A percentile compares a stretch with the other conserved stretches of the same genome.
These are phyloP conservation scores for Gossypium schwendimanii DNA, from an alignment of 441 rosid species.

Conservation along the genomic window DNA sequence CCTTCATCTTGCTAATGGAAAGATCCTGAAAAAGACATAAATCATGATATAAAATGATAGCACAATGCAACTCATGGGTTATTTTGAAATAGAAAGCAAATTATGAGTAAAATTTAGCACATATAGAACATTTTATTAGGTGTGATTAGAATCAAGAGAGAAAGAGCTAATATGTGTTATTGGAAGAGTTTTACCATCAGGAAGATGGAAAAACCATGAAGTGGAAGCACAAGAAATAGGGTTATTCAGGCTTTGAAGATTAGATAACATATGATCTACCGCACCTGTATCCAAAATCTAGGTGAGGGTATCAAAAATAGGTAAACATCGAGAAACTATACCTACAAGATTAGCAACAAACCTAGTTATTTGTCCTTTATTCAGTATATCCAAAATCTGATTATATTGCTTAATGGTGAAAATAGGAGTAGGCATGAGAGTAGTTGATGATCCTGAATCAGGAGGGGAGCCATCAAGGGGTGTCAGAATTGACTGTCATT, in stretches of 20 bases:
- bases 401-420: neutral
- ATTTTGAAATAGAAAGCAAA: neutral
- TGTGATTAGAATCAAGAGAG: neutral
- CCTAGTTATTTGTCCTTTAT: neutral
- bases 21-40: neutral
- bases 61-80: neutral
- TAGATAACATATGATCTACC: neutral
- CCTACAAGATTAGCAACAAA: neutral
- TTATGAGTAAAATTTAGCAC: neutral
- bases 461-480: neutral
- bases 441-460: neutral
- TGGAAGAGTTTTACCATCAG: neutral
- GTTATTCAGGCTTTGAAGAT: neutral
- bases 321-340: neutral
- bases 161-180: neutral
- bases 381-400: neutral
- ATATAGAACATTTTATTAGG: neutral
- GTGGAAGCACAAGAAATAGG: neutral
- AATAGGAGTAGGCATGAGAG: neutral
- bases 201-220: neutral
- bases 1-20: neutral
- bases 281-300: neutral
- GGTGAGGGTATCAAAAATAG: neutral
- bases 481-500: neutral
- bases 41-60: neutral